Evolutionary conservation across 192 early-diverging fungal species (phyloP).

Genomic region (Entomortierella lignicola): DNA sequence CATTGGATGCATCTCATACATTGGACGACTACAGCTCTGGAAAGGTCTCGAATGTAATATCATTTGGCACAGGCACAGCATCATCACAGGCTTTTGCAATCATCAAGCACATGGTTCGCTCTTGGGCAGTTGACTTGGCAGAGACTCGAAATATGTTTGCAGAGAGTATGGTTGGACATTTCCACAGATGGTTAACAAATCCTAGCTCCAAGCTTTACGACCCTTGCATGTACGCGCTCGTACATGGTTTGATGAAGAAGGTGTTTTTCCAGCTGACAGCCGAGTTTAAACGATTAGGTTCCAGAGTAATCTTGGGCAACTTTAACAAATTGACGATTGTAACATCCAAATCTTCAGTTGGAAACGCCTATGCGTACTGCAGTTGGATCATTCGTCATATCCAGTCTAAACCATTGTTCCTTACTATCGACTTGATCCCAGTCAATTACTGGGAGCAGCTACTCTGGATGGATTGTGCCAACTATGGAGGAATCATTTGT

Average conservation of each 20-base stretch:
- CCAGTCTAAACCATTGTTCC: slow-evolving; percentile 78
- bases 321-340: slow-evolving; percentile 85
- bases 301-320: slow-evolving; percentile 80
- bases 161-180: slow-evolving; percentile 82
- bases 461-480: slow-evolving; percentile 93
- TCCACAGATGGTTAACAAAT: slow-evolving; percentile 90
- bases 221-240: slow-evolving; percentile 79
- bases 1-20: slow-evolving; percentile 61
- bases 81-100: slow-evolving; percentile 76
- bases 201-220: slow-evolving; percentile 84
- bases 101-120: slow-evolving; percentile 80
- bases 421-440: slow-evolving; percentile 75
- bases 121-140: slow-evolving; percentile 80
- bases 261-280: slow-evolving; percentile 86
- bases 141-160: slow-evolving; percentile 73
- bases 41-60: slow-evolving; percentile 45
- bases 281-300: slow-evolving; percentile 84
- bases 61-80: slow-evolving; percentile 56
- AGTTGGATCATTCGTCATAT: slow-evolving; percentile 79
- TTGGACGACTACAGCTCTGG: slow-evolving; percentile 72
- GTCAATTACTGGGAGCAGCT: slow-evolving; percentile 82
- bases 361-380: slow-evolving; percentile 78
- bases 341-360: slow-evolving; percentile 81
- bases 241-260: slow-evolving; percentile 92
- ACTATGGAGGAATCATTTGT: slow-evolving; percentile 79